Percentiles rank a stretch among this genome's conserved stretches.
These are phyloP conservation scores for Pyricularia sp. DNA, from an alignment of 2,329 filamentous ascomycete species.

Conservation along the genomic window DNA sequence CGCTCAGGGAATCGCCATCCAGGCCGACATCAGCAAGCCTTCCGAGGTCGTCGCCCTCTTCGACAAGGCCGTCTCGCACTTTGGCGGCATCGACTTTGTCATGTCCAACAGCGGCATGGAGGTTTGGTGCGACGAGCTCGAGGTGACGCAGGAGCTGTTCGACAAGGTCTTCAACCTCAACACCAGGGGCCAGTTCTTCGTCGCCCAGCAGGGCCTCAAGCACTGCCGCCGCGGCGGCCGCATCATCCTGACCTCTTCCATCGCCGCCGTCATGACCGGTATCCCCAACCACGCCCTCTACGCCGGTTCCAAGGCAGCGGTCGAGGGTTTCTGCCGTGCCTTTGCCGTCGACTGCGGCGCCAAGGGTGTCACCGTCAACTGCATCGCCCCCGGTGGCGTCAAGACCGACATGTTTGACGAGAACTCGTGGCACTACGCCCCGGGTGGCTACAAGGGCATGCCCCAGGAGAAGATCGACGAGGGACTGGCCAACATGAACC, in stretches of 20 bases:
- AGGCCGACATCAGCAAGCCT: conserved; percentile 52
- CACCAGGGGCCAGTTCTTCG: conserved; percentile 62
- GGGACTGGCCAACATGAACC: conserved; percentile 42
- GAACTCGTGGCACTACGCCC: conserved; percentile 54
- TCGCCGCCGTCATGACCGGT: conserved; percentile 52
- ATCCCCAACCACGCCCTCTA: conserved; percentile 60
- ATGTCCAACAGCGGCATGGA: conserved; percentile 62
- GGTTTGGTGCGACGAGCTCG: conserved; percentile 56
- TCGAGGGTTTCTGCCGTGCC: conserved; percentile 58
- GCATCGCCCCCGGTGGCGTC: conserved; percentile 59
- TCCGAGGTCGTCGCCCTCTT: conserved; percentile 49
- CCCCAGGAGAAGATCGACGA: conserved; percentile 38
- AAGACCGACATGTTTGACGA: conserved; percentile 67
- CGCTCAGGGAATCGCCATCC: conserved; percentile 43
- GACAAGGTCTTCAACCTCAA: conserved; percentile 62
- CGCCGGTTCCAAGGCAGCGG: conserved; percentile 58
- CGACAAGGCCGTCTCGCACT: conserved; percentile 49
- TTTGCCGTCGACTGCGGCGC: conserved; percentile 60
- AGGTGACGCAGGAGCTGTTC: conserved; percentile 57
- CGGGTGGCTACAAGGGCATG: conserved; percentile 39
- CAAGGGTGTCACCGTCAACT: conserved; percentile 57
- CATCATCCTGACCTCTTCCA: conserved; percentile 60
- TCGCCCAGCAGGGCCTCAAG: conserved; percentile 62
- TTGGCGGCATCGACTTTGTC: conserved; percentile 58
- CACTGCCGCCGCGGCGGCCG: conserved; percentile 56